Evolutionary conservation across 2,329 filamentous ascomycete genomes (phyloP), one percentile per base, ranked within the genome.

Genomic region (Fonsecaea erecta): DNA sequence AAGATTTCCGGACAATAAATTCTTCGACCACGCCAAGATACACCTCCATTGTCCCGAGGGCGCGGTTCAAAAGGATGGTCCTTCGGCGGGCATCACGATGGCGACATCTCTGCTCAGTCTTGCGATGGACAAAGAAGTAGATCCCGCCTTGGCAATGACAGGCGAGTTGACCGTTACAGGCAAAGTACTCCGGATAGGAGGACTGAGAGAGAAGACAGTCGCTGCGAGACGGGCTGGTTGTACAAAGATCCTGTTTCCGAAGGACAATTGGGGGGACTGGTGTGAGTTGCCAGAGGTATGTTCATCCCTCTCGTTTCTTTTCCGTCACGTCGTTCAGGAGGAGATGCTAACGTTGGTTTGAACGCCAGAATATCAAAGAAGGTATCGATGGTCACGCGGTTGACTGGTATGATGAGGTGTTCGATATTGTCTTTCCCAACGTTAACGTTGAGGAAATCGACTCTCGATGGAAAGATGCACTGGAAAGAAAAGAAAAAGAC

Each of bases 31-130:
- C 80, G 95, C 94, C 9, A 92, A 90, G 80, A 86, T 99, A 75
- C 95, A 99, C 78, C 83, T 99, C 70, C 95, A 99, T 81, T 96
- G 96, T 65, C 95, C 95, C 0, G 95, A 99, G 77, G 95, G 95
- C 5, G 95, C 95, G 8, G 93, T 97, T 62, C 91, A 91, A 71
- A 99, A 99, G 80, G 95, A 99, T 75, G 95, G 82, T 78, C 91
- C 91, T 3, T 93, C 90, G 54, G 95, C 95, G 21, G 95, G 95
- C 76, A 95, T 99, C 74, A 99, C 95, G 6, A 99, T 99, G 95
- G 90, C 95, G n/a, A 96, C 93, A 6, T 93, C 91, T 64, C 80
- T 99, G 73, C 83, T 99, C 57, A 94, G 90, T 59, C 82, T 99
- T 67, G 94, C 92, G 8, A 81, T 98, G 43, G 87, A 97, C 71